Evolutionary conservation across 2,329 filamentous ascomycete species (phyloP).

Genomic region (Immersiporthe knoxdaviesiana): DNA sequence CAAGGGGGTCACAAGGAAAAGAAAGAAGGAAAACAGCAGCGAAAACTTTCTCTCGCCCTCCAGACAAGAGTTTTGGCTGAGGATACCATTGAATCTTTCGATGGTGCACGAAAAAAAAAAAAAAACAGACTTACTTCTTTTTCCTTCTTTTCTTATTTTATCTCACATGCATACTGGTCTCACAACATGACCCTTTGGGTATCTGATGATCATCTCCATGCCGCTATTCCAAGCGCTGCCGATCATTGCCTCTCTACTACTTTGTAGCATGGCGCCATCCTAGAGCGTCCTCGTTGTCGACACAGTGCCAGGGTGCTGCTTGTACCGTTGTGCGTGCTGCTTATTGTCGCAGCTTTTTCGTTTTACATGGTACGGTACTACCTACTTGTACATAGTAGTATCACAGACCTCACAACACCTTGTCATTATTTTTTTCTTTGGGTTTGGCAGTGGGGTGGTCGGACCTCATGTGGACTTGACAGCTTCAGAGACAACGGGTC

Average conservation of each 20-base stretch:
- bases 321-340: background rate
- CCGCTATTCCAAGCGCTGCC: slow-evolving; percentile 7
- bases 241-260: slow-evolving; percentile 8
- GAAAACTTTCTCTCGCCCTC: background rate
- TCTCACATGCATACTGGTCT: background rate
- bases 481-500: too few relatives aligned
- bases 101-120: too few relatives aligned
- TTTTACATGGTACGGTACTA: background rate
- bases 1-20: background rate
- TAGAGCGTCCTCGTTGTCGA: background rate
- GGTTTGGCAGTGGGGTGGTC: background rate
- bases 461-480: background rate
- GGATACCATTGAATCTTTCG: too few relatives aligned
- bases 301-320: background rate
- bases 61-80: background rate
- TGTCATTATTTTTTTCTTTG: too few relatives aligned
- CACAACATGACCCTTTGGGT: background rate
- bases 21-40: too few relatives aligned
- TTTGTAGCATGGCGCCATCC: background rate
- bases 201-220: slow-evolving; percentile 2
- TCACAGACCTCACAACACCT: background rate
- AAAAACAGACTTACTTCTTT: too few relatives aligned
- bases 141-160: background rate
- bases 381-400: background rate
- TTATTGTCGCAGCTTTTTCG: background rate